Conservation (phyloP, 192 early-diverging fungal species). For the Borealophlyctis nickersoniae region DNA sequence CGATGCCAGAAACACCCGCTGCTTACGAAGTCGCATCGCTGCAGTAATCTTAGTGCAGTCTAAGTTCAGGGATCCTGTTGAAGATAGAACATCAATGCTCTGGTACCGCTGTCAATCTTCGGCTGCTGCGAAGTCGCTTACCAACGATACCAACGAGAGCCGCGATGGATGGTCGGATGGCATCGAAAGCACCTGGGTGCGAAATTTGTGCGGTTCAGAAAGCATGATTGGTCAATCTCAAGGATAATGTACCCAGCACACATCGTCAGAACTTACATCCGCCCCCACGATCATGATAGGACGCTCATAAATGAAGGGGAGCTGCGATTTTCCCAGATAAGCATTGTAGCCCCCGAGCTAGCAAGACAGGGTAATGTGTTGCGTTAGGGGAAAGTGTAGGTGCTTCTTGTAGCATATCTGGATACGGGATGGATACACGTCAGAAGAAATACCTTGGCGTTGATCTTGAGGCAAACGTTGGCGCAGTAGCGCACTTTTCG, state of each 20-base stretch:
- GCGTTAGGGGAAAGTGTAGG: constrained; percentile 8
- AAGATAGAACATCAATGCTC: too few species aligned
- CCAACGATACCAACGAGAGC: constrained; percentile 45
- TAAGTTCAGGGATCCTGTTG: too few species aligned
- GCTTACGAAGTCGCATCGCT: too few species aligned
- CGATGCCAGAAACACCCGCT: too few species aligned
- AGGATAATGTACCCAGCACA: background rate
- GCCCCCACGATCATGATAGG: constrained; percentile 79
- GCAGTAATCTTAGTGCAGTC: background rate
- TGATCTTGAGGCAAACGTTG: constrained; percentile 82
- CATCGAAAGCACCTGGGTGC: constrained; percentile 69
- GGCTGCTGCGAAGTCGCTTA: too few species aligned
- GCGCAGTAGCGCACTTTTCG: constrained; percentile 62
- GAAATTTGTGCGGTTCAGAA: constrained; percentile 43
- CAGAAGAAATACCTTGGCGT: constrained; percentile 60
- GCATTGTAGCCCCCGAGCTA: background rate
- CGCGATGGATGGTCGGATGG: constrained; percentile 41
- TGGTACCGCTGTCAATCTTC: too few species aligned
- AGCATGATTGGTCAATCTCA: background rate
- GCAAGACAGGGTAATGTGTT: too few species aligned
- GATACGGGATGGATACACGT: background rate
- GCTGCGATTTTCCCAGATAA: background rate
- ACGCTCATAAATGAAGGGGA: constrained; percentile 24
- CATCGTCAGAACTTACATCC: constrained; percentile 52
- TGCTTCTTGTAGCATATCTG: constrained; percentile 32